Evolutionary conservation across 202 grass and related monocot species (phyloP), one percentile per base, ranked within the genome.

Genomic region (Dendrocalamus latiflorus): DNA sequence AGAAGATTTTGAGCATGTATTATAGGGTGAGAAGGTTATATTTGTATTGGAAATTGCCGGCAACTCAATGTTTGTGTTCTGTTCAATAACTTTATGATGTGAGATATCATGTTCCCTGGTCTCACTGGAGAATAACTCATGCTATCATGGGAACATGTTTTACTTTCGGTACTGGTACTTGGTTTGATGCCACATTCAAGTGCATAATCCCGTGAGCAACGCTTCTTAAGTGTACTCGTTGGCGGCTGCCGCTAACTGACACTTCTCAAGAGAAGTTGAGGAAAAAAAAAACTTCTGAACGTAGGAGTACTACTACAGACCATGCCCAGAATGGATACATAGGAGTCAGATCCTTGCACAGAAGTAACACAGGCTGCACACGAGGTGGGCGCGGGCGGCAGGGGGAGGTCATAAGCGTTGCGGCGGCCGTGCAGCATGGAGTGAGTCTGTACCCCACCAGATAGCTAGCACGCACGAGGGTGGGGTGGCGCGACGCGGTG

Each of bases 1-100:
- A 69, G 51, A 78, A 48, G 69, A 33, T 87, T 87, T 84, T 83
- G 84, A 87, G 69, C n/a, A 57, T 87, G 68, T 75, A 84, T 75
- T 67, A 87, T 86, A 90, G 69, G 54, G 36, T 70, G 59, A 39
- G 62, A 75, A 87, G 75, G 74, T 33, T 90, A 80, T 54, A 56
- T 47, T 21, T 47, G 43, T 38, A 58, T 10, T 68, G 22, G 44
- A 39, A 86, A 81, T 20, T 76, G 82, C 70, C 21, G 37, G 8
- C 65, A 37, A 44, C 45, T 56, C 34, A 37, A 45, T 71, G 45
- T 66, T 77, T 44, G 51, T 75, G 39, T 68, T 74, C 22, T 41
- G 54, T 64, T 71, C n/a, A 54, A 33, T 64, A 18, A 44, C 33
- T 78, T 72, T 6, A 25, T 61, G 15, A 8, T 70, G 65, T 33